Evolutionary conservation across 352 stramenopile species (phyloP).

Genomic region (Pythium monospermum): DNA sequence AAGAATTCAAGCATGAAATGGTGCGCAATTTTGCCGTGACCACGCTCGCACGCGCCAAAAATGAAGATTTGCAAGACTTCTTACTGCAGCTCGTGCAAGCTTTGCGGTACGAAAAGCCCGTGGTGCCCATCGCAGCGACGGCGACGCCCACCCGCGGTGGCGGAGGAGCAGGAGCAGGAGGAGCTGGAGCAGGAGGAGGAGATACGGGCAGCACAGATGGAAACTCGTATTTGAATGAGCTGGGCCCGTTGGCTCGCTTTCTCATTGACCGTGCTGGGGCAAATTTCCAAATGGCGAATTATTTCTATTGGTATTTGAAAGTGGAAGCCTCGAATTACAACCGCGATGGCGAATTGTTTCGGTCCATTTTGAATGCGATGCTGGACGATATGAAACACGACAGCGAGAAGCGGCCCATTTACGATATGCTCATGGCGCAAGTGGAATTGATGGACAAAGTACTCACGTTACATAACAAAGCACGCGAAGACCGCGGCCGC

Average conservation of each 20-base stretch:
- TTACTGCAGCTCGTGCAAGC: slow-evolving; percentile 98
- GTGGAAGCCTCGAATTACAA: slow-evolving; percentile 71
- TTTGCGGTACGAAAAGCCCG: slow-evolving; percentile 86
- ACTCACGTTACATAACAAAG: slow-evolving; percentile 89
- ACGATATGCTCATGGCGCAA: slow-evolving; percentile 89
- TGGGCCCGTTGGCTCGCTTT: slow-evolving; percentile 89
- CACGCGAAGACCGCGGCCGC: slow-evolving; percentile 90
- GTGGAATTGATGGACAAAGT: slow-evolving; percentile 94
- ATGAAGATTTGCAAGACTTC: slow-evolving; percentile 97
- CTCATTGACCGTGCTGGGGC: slow-evolving; percentile 91
- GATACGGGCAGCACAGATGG: slow-evolving; percentile 40
- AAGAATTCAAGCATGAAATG: slow-evolving; percentile 87
- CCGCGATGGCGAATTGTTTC: slow-evolving; percentile 76
- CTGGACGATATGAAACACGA: slow-evolving; percentile 92
- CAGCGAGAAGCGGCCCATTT: slow-evolving; percentile 87
- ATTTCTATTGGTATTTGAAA: slow-evolving; percentile 95
- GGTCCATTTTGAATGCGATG: slow-evolving; percentile 85
- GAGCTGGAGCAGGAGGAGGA: slow-evolving; percentile 23
- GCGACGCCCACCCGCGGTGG: slow-evolving; percentile 27
- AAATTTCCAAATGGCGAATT: slow-evolving; percentile 97
- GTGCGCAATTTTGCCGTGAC: slow-evolving; percentile 97
- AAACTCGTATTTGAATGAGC: slow-evolving; percentile 38
- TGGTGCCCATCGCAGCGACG: background rate
- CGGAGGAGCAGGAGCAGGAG: no score
- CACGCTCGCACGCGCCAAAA: slow-evolving; percentile 91